Base-by-base conservation (phyloP, 2,329 filamentous ascomycete genomes). In the Plenodomus tracheiphilus region DNA sequence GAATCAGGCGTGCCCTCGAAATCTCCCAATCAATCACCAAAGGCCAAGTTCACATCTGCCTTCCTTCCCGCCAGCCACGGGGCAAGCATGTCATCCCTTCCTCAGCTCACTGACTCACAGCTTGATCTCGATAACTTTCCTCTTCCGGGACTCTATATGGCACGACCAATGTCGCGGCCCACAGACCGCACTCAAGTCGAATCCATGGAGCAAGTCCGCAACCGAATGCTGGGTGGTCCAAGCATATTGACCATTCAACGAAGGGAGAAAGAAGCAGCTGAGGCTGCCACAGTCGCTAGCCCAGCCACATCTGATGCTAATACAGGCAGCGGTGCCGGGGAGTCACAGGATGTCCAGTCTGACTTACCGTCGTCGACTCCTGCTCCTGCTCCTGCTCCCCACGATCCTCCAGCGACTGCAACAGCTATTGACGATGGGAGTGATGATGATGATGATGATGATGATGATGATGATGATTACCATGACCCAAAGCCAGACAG, bases 201-300 rank as follows among this genome's bases (percentile, higher is more conserved):
- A 10, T 48, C 41, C 1, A 40, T 25, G n/a, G 45, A 47, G 20
- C 35, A 40, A 22, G 20, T 16, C 20, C 40, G 41, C 7, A 48
- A 43, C 17, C 30, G 25, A 15, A 5, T 48, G 16, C 19, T 48
- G 4, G 36, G 36, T 2, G 35, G 41, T 18, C 34, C 40, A 8
- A 48, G 36, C 25, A 43, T 19, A 13, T 2, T 48, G 18, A 48
- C 45, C 15, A 38, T 22, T 6, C 4, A 6, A 18, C 13, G 16
- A 3, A 39, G 36, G 17, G 11, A 39, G 36, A n/a, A n/a, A n/a
- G 16, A 39, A 6, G 6, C 17, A n/a, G 34, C 13, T 5, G 5
- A 15, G 17, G 5, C 7, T 36, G 17, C 13, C 15, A n/a, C 17
- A 36, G 6, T 5, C 5, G 34, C 34, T 36, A 5, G 34, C 34